Evolutionary conservation across 2,329 filamentous ascomycete genomes (phyloP), one percentile per base, ranked within the genome.

Genomic region (Pseudogymnoascus sp.): DNA sequence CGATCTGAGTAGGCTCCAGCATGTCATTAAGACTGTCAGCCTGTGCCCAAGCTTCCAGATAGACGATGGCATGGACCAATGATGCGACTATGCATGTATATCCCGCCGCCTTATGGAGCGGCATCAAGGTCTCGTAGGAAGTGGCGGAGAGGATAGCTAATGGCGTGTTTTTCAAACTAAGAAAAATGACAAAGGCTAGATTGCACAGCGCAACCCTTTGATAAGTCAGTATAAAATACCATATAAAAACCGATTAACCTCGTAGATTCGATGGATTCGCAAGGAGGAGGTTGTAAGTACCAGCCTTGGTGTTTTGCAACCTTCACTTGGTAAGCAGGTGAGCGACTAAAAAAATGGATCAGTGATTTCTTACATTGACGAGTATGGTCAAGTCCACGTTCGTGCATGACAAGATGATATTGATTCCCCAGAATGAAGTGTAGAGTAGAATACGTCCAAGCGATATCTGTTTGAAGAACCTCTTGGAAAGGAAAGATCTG

Each of bases 111-210:
- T 81, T 80, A 67, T 87, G 84, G 2, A 87, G 75, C 59, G 81
- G 76, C 67, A 85, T 86, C 61, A 87, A 78, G 18, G 81, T 78
- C 65, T 86, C 84, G 69, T 87, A 84, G 4, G 83, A 85, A 68
- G 80, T 82, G 1, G 78, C 74, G 1, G 80, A 81, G 10, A 87
- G 66, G 64, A 79, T 78, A 0, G 79, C 79, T 16, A 86, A 70
- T 0, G 83, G 84, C 0, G 83, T 86, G 68, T 86, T 85, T 67
- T 85, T 85, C 44, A 86, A 74, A 1, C 80, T 77, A 14, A 87
- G 73, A 59, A 85, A 80, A 11, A 84, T 74, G 11, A 84, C 76
- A 14, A 87, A 72, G 11, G 76, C 72, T 31, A 84, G 70, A 67
- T 86, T 86, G 34, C 70, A 74, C 11, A 77, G 69, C 0, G 76